Evolutionary conservation across 306 rosid genomes (phyloP).

Genomic region (Morella rubra): DNA sequence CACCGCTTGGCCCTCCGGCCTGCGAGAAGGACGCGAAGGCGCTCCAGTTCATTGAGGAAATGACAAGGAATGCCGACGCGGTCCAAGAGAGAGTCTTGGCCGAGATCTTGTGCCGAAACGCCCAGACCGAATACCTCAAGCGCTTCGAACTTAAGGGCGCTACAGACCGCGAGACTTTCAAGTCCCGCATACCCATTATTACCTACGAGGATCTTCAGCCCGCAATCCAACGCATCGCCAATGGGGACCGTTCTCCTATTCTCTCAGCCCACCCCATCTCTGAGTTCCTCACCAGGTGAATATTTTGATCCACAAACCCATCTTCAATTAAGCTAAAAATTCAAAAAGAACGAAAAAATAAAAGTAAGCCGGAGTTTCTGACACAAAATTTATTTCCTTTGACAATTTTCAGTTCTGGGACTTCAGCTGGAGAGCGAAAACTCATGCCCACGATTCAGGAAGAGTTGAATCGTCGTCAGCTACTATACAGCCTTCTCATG

Average conservation of each 20-base stretch:
- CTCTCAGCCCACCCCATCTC: slow-evolving; percentile 58
- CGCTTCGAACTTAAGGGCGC: slow-evolving; percentile 47
- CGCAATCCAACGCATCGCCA: slow-evolving; percentile 53
- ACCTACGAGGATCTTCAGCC: slow-evolving; percentile 60
- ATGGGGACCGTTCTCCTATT: slow-evolving; percentile 57
- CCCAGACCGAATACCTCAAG: slow-evolving; percentile 49
- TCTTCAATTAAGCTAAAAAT: neutral
- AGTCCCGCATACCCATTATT: slow-evolving; percentile 38
- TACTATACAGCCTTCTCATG: slow-evolving; percentile 58
- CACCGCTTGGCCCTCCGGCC: slow-evolving; percentile 54
- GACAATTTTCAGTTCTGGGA: slow-evolving; percentile 48
- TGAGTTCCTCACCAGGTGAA: slow-evolving; percentile 55
- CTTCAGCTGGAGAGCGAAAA: slow-evolving; percentile 64
- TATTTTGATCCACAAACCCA: neutral
- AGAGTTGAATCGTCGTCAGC: slow-evolving; percentile 61
- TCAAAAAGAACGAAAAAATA: too few relatives aligned
- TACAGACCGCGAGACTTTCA: slow-evolving; percentile 41
- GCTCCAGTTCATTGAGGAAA: slow-evolving; percentile 48
- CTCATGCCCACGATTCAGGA: slow-evolving; percentile 68
- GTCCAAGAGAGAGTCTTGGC: slow-evolving; percentile 44
- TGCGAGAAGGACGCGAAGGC: slow-evolving; percentile 54
- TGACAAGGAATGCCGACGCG: slow-evolving; percentile 48
- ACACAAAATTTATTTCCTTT: neutral
- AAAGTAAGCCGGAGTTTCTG: neutral
- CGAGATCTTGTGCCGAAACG: slow-evolving; percentile 44